phyloP scores from a whole-genome alignment of 805 yeast species.

The Sugiyamaella floridensis region DNA sequence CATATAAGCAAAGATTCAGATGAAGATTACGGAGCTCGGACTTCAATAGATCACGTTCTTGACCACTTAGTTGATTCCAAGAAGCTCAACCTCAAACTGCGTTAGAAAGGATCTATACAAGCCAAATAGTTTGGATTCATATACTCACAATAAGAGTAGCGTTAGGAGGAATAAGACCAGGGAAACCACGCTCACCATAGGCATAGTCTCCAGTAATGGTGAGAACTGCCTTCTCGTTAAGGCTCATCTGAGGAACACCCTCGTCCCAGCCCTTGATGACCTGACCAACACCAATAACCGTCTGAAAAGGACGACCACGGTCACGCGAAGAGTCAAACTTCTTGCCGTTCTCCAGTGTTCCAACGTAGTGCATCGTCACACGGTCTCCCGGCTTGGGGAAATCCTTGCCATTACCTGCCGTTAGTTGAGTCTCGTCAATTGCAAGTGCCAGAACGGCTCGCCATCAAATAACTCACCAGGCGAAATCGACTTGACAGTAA shows the following conservation, averaged over 20 bases:
- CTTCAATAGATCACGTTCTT: background rate
- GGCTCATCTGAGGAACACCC: slow-evolving; percentile 84
- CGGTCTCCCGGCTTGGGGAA: slow-evolving; percentile 84
- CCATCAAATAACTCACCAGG: slow-evolving; percentile 27
- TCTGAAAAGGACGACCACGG: slow-evolving; percentile 93
- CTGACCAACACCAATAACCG: slow-evolving; percentile 90
- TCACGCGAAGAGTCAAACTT: slow-evolving; percentile 93
- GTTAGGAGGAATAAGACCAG: slow-evolving; percentile 93
- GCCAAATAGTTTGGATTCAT: background rate
- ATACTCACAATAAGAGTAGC: slow-evolving; percentile 56
- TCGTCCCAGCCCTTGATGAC: slow-evolving; percentile 97
- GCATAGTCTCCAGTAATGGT: slow-evolving; percentile 92
- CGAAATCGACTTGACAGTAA: slow-evolving; percentile 30
- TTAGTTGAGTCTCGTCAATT: background rate
- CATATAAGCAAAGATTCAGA: too few species aligned
- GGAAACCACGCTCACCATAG: slow-evolving; percentile 92
- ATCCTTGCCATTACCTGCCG: slow-evolving; percentile 72
- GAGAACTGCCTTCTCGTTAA: slow-evolving; percentile 88
- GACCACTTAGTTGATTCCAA: slow-evolving; percentile 21
- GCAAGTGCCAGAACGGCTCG: background rate
- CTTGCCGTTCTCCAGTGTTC: slow-evolving; percentile 91
- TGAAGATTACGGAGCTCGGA: too few species aligned
- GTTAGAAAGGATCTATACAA: background rate
- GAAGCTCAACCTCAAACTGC: slow-evolving; percentile 33
- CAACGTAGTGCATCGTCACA: slow-evolving; percentile 92